Conservation (phyloP, 2,329 filamentous ascomycete species). For the Ophiostoma quercus region DNA sequence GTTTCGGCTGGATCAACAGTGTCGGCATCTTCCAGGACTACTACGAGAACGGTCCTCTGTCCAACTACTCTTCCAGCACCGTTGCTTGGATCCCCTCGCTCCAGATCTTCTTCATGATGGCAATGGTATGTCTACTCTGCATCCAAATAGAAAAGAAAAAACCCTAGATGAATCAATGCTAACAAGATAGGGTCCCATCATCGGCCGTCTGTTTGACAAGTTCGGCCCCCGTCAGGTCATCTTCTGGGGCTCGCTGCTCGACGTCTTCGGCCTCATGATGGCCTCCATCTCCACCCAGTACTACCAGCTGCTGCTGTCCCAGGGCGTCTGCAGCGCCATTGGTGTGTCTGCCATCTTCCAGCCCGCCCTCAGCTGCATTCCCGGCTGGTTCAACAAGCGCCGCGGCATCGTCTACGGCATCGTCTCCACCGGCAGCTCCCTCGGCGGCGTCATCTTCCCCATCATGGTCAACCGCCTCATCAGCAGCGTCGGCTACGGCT, state of each 20-base stretch:
- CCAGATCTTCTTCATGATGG: slow-evolving; percentile 43
- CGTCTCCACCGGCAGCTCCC: slow-evolving; percentile 28
- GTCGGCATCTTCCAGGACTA: slow-evolving; percentile 55
- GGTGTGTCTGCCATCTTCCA: slow-evolving; percentile 28
- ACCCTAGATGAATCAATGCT: neutral
- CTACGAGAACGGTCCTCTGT: slow-evolving; percentile 48
- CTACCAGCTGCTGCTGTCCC: slow-evolving; percentile 33
- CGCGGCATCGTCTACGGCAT: slow-evolving; percentile 31
- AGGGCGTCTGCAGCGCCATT: slow-evolving; percentile 29
- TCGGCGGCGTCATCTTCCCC: slow-evolving; percentile 33
- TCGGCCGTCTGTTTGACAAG: slow-evolving; percentile 54
- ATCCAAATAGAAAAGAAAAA: too few relatives aligned
- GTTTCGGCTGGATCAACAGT: slow-evolving; percentile 40
- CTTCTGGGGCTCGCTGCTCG: slow-evolving; percentile 44
- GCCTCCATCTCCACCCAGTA: slow-evolving; percentile 39
- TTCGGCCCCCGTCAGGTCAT: slow-evolving; percentile 50
- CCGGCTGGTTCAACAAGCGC: slow-evolving; percentile 28
- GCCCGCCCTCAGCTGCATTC: slow-evolving; percentile 29
- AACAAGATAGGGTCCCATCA: slow-evolving; percentile 43
- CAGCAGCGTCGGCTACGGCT: slow-evolving; percentile 30
- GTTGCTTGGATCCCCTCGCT: slow-evolving; percentile 60
- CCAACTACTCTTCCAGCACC: slow-evolving; percentile 46
- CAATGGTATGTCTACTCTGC: slow-evolving; percentile 32
- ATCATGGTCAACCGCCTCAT: slow-evolving; percentile 32
- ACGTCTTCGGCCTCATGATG: slow-evolving; percentile 57